Base-by-base conservation (phyloP, 495 filamentous ascomycete genomes). In the Cercophora samala region DNA sequence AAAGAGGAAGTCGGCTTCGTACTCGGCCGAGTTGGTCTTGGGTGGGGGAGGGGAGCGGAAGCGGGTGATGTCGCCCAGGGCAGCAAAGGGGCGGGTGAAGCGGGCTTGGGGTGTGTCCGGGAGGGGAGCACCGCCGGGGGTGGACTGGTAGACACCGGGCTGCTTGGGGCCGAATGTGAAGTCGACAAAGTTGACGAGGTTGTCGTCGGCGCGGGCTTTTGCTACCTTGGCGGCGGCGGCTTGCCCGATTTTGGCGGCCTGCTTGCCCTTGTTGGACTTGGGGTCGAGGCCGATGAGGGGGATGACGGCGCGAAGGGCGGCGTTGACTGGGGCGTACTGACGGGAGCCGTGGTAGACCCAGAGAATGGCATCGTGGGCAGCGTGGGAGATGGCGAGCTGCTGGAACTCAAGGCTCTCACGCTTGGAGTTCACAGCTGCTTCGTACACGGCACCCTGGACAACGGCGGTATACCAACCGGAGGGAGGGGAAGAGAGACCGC, bases 311-410 rank as follows among this genome's bases (percentile, higher is more conserved):
- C 71, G 69, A 21, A 79, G 70, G 0, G 69, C 55, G 4, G 75
- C 65, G 53, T 78, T 65, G 11, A 71, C 69, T 2, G 71, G 62
- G 24, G 51, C 64, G 64, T 76, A 77, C 56, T 68, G 69, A 11
- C 76, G 72, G 11, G 74, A 78, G 24, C 76, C 77, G 51, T 79
- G 77, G 72, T 77, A 79, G 21, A 69, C 62, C 73, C 74, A 79
- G 54, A 70, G 62, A 0, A 77, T 68, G 63, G 72, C 46, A 55
- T 79, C 71, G 70, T 79, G 77, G 4, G 77, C 77, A 13, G 77
- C 77, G 67, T 79, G 76, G 8, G 77, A 79, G 51, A 78, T 69
- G 52, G 77, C 76, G n/a, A 79, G 69, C 68, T 79, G 77, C 62
- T 79, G 77, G 66, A 72, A 73, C 24, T 66, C 73, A 18, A 76